Evolutionary conservation across 1,284 basidiomycete species (phyloP).

Genomic region (Boletus sp.): DNA sequence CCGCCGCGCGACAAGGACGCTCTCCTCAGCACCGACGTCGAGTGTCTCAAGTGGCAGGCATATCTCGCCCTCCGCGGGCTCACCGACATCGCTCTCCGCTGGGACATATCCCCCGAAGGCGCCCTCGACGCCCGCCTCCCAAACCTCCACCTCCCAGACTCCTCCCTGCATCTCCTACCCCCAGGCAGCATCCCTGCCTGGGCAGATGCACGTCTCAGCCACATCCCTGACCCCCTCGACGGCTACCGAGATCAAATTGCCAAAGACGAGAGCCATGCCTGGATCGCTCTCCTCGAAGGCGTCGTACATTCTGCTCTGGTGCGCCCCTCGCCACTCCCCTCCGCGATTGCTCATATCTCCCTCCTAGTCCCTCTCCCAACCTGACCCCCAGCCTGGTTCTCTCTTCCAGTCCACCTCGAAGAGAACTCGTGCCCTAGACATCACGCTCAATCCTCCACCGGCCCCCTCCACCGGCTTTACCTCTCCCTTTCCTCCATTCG

Average conservation of each 20-base stretch:
- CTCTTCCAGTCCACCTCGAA: constrained; percentile 35
- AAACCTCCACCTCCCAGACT: constrained; percentile 51
- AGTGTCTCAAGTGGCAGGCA: constrained; percentile 82
- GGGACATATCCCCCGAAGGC: constrained; percentile 64
- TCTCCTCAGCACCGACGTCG: constrained; percentile 67
- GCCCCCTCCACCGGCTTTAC: constrained; percentile 64
- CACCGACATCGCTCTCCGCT: constrained; percentile 49
- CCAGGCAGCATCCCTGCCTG: constrained; percentile 66
- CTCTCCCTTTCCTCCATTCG: constrained; percentile 58
- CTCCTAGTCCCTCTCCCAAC: constrained; percentile 46
- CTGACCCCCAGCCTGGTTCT: constrained; percentile 34
- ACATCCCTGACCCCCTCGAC: constrained; percentile 48
- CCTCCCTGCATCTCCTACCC: constrained; percentile 51
- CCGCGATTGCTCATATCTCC: constrained; percentile 1
- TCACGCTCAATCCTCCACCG: constrained; percentile 58
- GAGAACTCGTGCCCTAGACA: constrained; percentile 35
- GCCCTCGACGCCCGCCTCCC: constrained; percentile 64
- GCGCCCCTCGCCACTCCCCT: constrained; percentile 25
- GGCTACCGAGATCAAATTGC: constrained; percentile 58
- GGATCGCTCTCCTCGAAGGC: constrained; percentile 72
- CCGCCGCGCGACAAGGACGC: constrained; percentile 37
- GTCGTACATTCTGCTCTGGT: constrained; percentile 71
- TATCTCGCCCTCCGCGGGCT: constrained; percentile 70
- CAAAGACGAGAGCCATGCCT: constrained; percentile 71
- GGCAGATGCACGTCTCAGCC: constrained; percentile 51